Percentiles rank a stretch among this genome's conserved stretches.
Evolutionary conservation across 1,284 basidiomycete species (phyloP).

Genomic region (Boletus smithii): DNA sequence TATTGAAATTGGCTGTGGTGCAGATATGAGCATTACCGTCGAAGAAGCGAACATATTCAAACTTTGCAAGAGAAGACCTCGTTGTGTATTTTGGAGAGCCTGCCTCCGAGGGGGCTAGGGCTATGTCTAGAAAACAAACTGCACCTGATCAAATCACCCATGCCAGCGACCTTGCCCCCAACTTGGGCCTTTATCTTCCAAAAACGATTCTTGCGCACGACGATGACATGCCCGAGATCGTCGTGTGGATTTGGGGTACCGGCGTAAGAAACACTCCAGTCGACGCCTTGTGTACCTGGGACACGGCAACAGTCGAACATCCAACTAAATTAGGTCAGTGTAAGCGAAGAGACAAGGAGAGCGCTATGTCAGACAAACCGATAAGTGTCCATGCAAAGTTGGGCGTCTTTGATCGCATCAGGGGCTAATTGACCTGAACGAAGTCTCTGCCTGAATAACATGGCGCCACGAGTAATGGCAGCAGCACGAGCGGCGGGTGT

Average conservation of each 20-base stretch:
- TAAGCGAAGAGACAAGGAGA: neutral
- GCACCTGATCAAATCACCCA: slow-evolving; percentile 66
- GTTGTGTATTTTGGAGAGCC: no score
- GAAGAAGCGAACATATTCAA: neutral
- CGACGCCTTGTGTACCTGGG: slow-evolving; percentile 66
- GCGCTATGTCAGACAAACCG: slow-evolving; percentile 44
- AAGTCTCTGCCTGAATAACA: slow-evolving; percentile 69
- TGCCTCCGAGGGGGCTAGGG: neutral
- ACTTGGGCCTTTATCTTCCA: slow-evolving; percentile 69
- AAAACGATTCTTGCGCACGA: slow-evolving; percentile 72
- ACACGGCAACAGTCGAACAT: slow-evolving; percentile 91
- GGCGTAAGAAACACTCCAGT: slow-evolving; percentile 74
- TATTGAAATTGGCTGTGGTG: slow-evolving; percentile 65
- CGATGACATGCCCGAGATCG: slow-evolving; percentile 70
- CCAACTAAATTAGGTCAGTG: slow-evolving; percentile 53
- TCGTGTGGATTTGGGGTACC: slow-evolving; percentile 56
- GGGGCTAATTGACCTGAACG: slow-evolving; percentile 66
- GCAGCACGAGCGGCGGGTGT: slow-evolving; percentile 72
- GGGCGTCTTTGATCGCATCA: slow-evolving; percentile 71
- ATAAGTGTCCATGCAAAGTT: slow-evolving; percentile 87
- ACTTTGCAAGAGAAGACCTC: slow-evolving; percentile 1
- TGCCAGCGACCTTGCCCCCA: slow-evolving; percentile 61
- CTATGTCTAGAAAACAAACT: slow-evolving; percentile 6
- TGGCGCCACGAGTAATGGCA: slow-evolving; percentile 60
- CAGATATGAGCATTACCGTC: neutral